Evolutionary conservation across 768 basidiomycete genomes (phyloP).

Genomic region (Auricularia sp.): DNA sequence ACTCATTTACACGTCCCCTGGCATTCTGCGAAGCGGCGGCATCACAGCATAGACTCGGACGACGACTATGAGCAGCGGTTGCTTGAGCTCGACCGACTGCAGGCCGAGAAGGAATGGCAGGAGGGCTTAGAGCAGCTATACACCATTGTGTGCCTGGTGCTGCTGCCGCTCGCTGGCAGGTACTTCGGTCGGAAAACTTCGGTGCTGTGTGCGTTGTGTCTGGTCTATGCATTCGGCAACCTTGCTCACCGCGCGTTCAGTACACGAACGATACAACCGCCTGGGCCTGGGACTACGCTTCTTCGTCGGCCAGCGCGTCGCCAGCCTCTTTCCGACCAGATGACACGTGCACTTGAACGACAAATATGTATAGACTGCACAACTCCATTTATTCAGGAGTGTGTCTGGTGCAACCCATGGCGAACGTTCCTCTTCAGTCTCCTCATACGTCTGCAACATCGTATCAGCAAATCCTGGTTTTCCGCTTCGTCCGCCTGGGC

Average conservation of each 20-base stretch:
- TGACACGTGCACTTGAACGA: not conserved
- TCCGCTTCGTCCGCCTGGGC: no score
- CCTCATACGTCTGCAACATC: no score
- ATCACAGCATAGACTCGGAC: constrained; percentile 30
- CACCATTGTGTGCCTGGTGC: constrained; percentile 65
- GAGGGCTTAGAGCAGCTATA: constrained; percentile 80
- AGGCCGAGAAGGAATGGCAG: constrained; percentile 85
- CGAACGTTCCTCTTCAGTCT: no score
- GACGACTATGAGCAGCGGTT: constrained; percentile 65
- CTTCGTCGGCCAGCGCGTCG: not conserved
- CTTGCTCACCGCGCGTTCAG: not conserved
- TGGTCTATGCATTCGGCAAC: not conserved
- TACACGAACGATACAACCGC: not conserved
- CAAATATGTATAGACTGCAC: not conserved
- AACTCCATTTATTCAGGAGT: no score
- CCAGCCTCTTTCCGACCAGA: not conserved
- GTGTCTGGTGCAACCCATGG: no score
- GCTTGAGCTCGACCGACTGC: constrained; percentile 10
- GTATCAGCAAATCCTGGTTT: no score
- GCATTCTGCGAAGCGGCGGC: not conserved
- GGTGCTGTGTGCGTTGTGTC: constrained; percentile 58
- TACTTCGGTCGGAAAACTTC: constrained; percentile 82
- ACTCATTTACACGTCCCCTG: not conserved
- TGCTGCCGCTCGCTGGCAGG: constrained; percentile 81
- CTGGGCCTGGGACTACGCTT: not conserved